Conservation (phyloP, 768 basidiomycete species). For the Rossbeevera mucosa region DNA sequence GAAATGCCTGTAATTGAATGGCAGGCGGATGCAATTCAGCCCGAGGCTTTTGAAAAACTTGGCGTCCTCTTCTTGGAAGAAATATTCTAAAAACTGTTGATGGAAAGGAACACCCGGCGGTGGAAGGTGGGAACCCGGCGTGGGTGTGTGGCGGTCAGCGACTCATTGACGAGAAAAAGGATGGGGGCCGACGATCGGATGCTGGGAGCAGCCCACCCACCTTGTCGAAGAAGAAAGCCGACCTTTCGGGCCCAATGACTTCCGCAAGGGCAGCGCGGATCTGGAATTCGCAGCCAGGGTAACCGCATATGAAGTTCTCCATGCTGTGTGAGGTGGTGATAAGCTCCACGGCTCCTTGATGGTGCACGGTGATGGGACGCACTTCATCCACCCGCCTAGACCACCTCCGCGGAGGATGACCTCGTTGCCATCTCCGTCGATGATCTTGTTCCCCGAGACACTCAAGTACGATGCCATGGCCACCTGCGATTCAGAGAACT, state of each 20-base stretch:
- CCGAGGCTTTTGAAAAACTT: slow-evolving; percentile 74
- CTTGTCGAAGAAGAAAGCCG: slow-evolving; percentile 82
- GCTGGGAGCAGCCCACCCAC: slow-evolving; percentile 31
- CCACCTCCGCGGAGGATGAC: slow-evolving; percentile 68
- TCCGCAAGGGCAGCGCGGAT: slow-evolving; percentile 66
- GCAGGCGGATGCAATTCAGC: slow-evolving; percentile 72
- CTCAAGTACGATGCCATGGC: slow-evolving; percentile 42
- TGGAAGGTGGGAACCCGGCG: too few species aligned
- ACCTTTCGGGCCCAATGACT: slow-evolving; percentile 61
- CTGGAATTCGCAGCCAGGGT: slow-evolving; percentile 78
- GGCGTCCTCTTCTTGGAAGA: slow-evolving; percentile 74
- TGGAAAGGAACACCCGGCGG: neutral
- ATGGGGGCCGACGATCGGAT: neutral
- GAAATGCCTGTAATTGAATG: slow-evolving; percentile 73
- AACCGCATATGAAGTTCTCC: slow-evolving; percentile 78
- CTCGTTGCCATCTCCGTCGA: slow-evolving; percentile 52
- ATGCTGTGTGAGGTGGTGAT: slow-evolving; percentile 39
- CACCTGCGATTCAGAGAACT: neutral
- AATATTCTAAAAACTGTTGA: slow-evolving; percentile 71
- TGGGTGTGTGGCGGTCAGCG: neutral
- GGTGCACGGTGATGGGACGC: slow-evolving; percentile 29
- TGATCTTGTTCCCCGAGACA: slow-evolving; percentile 56
- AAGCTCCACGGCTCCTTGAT: slow-evolving; percentile 2
- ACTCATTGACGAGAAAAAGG: neutral
- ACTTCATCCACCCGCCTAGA: slow-evolving; percentile 88